Conservation (phyloP, 257 asterid species). For the Solanum megistacrolobum region DNA sequence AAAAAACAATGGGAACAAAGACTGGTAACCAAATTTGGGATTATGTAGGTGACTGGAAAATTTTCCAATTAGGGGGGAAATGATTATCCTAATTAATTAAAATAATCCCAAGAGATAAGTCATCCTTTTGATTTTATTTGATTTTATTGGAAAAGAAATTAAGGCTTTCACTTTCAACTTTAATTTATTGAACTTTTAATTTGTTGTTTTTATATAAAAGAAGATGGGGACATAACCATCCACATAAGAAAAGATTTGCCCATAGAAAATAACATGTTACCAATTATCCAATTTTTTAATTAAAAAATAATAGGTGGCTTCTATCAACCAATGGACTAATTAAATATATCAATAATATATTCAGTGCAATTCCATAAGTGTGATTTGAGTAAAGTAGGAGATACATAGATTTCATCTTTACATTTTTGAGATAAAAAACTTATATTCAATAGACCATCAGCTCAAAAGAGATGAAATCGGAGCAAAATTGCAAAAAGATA, state of each 20-base stretch:
- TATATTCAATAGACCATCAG: neutral
- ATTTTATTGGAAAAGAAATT: neutral
- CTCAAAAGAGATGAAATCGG: neutral
- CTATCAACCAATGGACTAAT: neutral
- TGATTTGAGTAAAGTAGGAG: rapidly evolving
- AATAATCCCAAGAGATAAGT: neutral
- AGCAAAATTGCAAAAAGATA: neutral
- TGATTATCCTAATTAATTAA: neutral
- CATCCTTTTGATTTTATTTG: neutral
- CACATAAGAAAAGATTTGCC: neutral
- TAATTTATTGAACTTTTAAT: neutral
- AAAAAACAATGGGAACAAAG: neutral
- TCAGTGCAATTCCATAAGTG: rapidly evolving
- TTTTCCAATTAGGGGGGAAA: neutral
- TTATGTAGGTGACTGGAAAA: neutral
- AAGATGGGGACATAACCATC: neutral
- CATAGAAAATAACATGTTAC: neutral
- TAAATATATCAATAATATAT: too few species aligned
- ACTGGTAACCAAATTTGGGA: neutral
- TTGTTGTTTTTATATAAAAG: neutral
- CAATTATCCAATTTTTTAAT: neutral
- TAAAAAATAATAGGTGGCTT: neutral
- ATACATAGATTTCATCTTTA: neutral
- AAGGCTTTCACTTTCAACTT: neutral
- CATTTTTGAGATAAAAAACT: neutral